Base-by-base conservation (phyloP, 345 rosid genomes). In the Clausena lansium region DNA sequence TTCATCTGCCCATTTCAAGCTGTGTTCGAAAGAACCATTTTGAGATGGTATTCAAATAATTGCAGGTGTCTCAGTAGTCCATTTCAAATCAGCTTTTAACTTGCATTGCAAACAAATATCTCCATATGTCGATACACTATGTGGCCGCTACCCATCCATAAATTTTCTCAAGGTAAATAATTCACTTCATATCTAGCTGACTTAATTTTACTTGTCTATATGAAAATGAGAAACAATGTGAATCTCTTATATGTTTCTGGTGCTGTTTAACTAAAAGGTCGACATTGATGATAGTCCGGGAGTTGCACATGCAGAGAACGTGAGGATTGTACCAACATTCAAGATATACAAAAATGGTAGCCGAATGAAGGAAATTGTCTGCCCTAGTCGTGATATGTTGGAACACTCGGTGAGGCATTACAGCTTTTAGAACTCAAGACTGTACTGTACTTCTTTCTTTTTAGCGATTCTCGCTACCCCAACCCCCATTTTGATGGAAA, bases 361-460 rank as follows among this genome's bases (percentile, higher is more conserved):
- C 81, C 84, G 94, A 68, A 88, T 94, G 81, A 97, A 97, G 87
- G 98, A 94, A 86, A 89, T 97, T 24, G 87, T 97, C 60, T 91
- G 98, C 84, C 98, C 99, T 8, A 97, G 93, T 84, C 91, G 77
- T 4, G 98, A 97, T 68, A 75, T 89, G 88, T 78, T 97, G 82
- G 99, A 97, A 83, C 90, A 91, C 79, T 91, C 94, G 79, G 97
- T 97, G 94, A 93, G 94, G 86, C 91, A 97, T 87, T 97, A 94
- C 87, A 89, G 93, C 85, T 82, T 86, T 77, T 93, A 90, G 90
- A 79, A 81, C 83, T 85, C 86, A 55, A 70, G 78, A 73, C 57
- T 74, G 75, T 75, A 72, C 54, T 79, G 77, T 82, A 27, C 57
- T 81, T 41, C 57, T 65, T 69, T 76, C 7, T 80, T 63, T 70